These are phyloP conservation scores for Miscanthus lutarioriparius DNA, from an alignment of 176 grass and related monocot species.

Conservation along the genomic window DNA sequence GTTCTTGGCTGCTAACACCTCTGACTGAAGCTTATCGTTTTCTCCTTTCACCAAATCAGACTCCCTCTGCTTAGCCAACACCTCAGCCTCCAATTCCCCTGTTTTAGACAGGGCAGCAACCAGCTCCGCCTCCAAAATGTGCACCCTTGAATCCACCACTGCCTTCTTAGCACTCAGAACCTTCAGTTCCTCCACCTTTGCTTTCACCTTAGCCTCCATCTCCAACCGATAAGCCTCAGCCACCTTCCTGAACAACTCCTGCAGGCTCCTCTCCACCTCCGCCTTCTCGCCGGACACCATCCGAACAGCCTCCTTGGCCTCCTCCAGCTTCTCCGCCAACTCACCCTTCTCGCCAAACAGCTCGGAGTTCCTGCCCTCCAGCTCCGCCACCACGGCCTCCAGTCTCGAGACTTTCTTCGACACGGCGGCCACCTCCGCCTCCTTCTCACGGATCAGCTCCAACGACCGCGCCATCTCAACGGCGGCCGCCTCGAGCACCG, in stretches of 20 bases:
- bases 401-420: constrained; percentile 24
- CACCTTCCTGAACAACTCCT: constrained; percentile 20
- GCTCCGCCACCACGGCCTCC: constrained; percentile 8
- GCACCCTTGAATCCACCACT: constrained; percentile 23
- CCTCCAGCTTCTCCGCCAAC: constrained; percentile 25
- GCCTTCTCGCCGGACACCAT: constrained; percentile 20
- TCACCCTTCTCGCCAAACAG: constrained; percentile 29
- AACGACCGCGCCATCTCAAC: constrained; percentile 15
- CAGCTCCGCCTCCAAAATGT: constrained; percentile 24
- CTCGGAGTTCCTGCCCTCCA: constrained; percentile 36
- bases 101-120: constrained; percentile 1
- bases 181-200: constrained; percentile 43
- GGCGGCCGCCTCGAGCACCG: constrained; percentile 7
- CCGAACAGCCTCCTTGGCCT: constrained; percentile 14
- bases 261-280: constrained; percentile 30
- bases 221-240: not conserved
- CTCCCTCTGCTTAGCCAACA: constrained; percentile 21
- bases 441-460: constrained; percentile 28
- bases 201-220: constrained; percentile 28
- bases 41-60: constrained; percentile 37
- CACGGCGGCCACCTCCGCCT: constrained; percentile 43
- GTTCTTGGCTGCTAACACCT: constrained; percentile 29
- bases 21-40: constrained; percentile 12
- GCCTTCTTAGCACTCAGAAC: constrained; percentile 31
- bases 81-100: constrained; percentile 38